Conservation (phyloP, 495 filamentous ascomycete genomes). For the Sporormia fimetaria region DNA sequence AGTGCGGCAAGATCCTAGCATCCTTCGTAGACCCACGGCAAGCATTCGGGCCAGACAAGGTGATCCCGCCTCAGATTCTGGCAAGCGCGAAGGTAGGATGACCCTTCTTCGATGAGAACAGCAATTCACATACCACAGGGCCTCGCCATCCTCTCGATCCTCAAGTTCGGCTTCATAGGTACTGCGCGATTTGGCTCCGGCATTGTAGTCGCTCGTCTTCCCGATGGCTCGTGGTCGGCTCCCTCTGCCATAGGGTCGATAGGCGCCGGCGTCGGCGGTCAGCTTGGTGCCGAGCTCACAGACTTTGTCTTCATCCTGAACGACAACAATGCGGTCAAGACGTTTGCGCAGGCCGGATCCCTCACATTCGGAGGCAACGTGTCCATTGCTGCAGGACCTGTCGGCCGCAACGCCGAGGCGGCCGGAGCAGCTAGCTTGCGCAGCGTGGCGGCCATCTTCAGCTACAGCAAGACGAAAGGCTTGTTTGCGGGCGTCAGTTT, state of each 20-base stretch:
- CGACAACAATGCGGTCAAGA: slow-evolving; percentile 79
- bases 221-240: slow-evolving; percentile 86
- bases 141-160: slow-evolving; percentile 84
- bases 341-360: slow-evolving; percentile 84
- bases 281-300: slow-evolving; percentile 94
- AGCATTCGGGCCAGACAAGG: slow-evolving; percentile 91
- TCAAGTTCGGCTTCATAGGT: slow-evolving; percentile 93
- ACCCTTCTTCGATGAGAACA: too few species aligned
- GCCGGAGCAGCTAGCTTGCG: slow-evolving; percentile 85
- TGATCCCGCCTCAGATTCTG: slow-evolving; percentile 87
- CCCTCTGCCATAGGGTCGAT: slow-evolving; percentile 84
- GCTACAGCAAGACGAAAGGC: slow-evolving; percentile 94
- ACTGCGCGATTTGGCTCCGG: slow-evolving; percentile 88
- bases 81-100: slow-evolving; percentile 82
- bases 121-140: too few species aligned
- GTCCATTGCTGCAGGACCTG: slow-evolving; percentile 83
- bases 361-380: slow-evolving; percentile 94
- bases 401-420: slow-evolving; percentile 91
- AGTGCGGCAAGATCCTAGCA: slow-evolving; percentile 69
- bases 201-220: slow-evolving; percentile 83
- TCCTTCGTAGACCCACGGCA: slow-evolving; percentile 93
- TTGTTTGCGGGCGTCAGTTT: slow-evolving; percentile 91
- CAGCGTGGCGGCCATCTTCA: slow-evolving; percentile 85
- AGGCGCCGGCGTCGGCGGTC: slow-evolving; percentile 88
- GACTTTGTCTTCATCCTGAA: slow-evolving; percentile 99